Conservation (phyloP, 2,329 filamentous ascomycete genomes). For the Drechslerella dactyloides region DNA sequence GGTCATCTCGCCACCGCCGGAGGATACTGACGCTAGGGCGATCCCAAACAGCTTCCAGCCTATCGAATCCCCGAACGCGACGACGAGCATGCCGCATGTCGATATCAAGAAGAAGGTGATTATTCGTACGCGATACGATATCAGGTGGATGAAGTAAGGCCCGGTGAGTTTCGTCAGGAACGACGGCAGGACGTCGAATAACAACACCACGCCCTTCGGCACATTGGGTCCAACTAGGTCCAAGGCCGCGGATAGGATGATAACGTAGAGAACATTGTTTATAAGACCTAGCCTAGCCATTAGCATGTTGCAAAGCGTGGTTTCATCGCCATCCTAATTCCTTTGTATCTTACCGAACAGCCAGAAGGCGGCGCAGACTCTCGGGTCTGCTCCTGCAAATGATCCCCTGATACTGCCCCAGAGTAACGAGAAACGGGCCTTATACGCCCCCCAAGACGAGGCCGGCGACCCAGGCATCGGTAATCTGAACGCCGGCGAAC, state of each 20-base stretch:
- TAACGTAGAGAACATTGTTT: conserved; percentile 97
- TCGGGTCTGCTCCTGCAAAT: conserved; percentile 71
- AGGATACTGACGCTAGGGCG: conserved; percentile 81
- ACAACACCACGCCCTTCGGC: conserved; percentile 89
- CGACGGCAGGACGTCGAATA: conserved; percentile 88
- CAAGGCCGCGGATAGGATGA: conserved; percentile 92
- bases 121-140: conserved; percentile 80
- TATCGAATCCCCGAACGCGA: conserved; percentile 77
- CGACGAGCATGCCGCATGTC: conserved; percentile 82
- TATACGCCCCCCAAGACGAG: conserved; percentile 76
- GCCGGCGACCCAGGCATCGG: conserved; percentile 66
- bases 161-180: conserved; percentile 86
- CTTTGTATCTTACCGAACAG: conserved; percentile 73
- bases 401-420: conserved; percentile 62
- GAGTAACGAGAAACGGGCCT: conserved; percentile 61
- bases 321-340: conserved; percentile 16
- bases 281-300: conserved; percentile 71
- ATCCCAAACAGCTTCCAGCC: conserved; percentile 80
- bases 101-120: conserved; percentile 76
- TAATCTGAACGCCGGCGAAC: conserved; percentile 56
- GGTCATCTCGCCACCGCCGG: conserved; percentile 85
- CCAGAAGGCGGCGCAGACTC: conserved; percentile 85
- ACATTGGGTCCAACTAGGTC: conserved; percentile 87
- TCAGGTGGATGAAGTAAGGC: conserved; percentile 88
- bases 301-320: conserved; percentile 17